Conservation (phyloP, 129 eudicot species). For the Lactuca sativa region DNA sequence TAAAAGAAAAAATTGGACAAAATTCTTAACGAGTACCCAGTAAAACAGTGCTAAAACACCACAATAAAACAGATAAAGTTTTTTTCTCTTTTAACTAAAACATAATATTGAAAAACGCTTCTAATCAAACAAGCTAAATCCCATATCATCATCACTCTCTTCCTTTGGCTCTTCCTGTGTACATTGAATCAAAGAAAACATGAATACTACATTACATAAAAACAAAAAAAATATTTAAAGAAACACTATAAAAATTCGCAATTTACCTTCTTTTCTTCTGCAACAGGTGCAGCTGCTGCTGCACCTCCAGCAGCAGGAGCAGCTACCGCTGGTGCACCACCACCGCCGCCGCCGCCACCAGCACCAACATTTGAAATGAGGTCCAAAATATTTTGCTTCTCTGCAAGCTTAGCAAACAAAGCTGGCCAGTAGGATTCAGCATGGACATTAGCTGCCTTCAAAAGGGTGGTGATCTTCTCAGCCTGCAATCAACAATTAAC, state of each 20-base stretch:
- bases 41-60: not conserved
- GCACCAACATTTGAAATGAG: conserved; percentile 39
- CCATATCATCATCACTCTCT: conserved; percentile 44
- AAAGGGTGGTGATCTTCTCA: conserved; percentile 39
- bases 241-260: not conserved
- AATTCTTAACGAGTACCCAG: conserved; percentile 3
- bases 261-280: conserved; percentile 40
- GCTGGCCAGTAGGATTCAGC: conserved; percentile 48
- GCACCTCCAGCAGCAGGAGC: conserved; percentile 38
- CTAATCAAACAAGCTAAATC: conserved; percentile 40
- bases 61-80: not conserved
- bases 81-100: conserved; percentile 7
- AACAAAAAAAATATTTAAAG: not conserved
- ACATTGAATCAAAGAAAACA: not conserved
- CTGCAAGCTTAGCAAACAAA: conserved; percentile 39
- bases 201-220: not conserved
- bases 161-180: conserved; percentile 38
- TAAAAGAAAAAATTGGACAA: not conserved
- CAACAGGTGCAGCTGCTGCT: conserved; percentile 32
- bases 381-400: conserved; percentile 40
- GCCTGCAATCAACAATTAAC: conserved; percentile 27
- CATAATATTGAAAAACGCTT: not conserved
- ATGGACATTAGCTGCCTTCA: conserved; percentile 41
- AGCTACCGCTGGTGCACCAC: conserved; percentile 36
- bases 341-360: conserved; percentile 28